Evolutionary conservation across 2,329 filamentous ascomycete species (phyloP).

Genomic region (Colletotrichum siamense): DNA sequence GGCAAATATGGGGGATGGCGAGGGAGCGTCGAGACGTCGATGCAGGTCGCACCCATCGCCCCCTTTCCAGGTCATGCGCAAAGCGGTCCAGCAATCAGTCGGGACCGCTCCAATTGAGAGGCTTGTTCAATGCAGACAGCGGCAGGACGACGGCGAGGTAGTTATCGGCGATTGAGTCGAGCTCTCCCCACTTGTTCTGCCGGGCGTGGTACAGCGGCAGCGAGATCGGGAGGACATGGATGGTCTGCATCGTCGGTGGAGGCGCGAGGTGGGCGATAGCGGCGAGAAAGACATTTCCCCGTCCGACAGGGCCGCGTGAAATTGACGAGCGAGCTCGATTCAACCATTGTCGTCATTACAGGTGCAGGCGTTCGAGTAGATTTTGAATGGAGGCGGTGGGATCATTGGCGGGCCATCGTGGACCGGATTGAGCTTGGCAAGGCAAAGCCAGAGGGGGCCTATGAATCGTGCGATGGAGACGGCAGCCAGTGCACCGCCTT

Average conservation of each 20-base stretch:
- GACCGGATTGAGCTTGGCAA: too few species aligned
- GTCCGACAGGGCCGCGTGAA: too few species aligned
- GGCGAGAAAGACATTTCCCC: background rate
- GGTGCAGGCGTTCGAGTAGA: too few species aligned
- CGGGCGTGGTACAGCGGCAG: background rate
- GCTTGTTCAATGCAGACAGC: background rate
- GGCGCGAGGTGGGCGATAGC: background rate
- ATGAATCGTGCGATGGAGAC: too few species aligned
- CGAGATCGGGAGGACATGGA: background rate
- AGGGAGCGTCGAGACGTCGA: background rate
- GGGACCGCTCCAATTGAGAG: background rate
- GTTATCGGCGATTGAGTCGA: background rate
- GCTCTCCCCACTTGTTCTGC: background rate
- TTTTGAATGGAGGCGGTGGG: background rate
- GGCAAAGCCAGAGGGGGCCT: too few species aligned
- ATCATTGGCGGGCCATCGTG: too few species aligned
- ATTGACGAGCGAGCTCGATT: too few species aligned
- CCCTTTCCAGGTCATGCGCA: background rate
- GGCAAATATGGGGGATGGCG: background rate
- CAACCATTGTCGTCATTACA: too few species aligned
- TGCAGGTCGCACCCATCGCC: background rate
- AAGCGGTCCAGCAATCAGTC: background rate
- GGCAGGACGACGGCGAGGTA: background rate
- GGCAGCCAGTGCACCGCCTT: too few species aligned
- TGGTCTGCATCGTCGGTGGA: background rate